These are phyloP conservation scores for Millerago galiae DNA, from an alignment of 805 yeast genomes.

Conservation along the genomic window DNA sequence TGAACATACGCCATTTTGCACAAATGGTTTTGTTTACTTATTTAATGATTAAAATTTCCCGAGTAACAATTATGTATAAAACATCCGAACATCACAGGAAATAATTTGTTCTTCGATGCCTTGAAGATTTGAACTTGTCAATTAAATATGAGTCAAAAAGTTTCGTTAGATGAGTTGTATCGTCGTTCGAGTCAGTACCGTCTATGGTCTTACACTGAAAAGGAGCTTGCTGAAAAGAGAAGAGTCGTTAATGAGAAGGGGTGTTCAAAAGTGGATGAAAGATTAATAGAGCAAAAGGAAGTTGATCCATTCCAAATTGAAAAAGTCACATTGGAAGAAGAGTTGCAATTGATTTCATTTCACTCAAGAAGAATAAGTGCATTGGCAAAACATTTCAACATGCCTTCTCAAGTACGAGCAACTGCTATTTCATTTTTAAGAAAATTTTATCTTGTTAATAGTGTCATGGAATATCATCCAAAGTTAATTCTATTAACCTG, in stretches of 20 bases:
- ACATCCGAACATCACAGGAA: neutral
- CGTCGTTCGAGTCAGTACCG: constrained; percentile 81
- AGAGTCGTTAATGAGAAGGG: constrained; percentile 52
- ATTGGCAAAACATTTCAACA: constrained; percentile 63
- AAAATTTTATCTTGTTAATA: constrained; percentile 71
- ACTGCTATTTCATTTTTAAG: constrained; percentile 81
- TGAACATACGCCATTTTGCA: constrained; percentile 22
- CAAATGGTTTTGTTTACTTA: neutral
- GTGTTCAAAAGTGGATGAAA: constrained; percentile 25
- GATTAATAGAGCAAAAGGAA: constrained; percentile 25
- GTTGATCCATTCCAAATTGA: constrained; percentile 27
- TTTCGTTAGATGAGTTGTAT: constrained; percentile 80
- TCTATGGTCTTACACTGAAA: constrained; percentile 74
- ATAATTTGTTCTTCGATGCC: no score
- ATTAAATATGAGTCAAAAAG: constrained; percentile 24
- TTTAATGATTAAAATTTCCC: neutral
- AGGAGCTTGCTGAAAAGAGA: constrained; percentile 46
- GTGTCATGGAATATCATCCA: constrained; percentile 87
- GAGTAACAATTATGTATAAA: no score
- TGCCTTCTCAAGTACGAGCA: constrained; percentile 84
- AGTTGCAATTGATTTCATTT: constrained; percentile 55
- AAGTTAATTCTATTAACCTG: constrained; percentile 75
- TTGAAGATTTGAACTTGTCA: no score
- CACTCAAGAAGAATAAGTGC: constrained; percentile 68
- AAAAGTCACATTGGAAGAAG: constrained; percentile 61